Base-by-base conservation (phyloP, 345 rosid genomes). In the Gossypium sturtianum region DNA sequence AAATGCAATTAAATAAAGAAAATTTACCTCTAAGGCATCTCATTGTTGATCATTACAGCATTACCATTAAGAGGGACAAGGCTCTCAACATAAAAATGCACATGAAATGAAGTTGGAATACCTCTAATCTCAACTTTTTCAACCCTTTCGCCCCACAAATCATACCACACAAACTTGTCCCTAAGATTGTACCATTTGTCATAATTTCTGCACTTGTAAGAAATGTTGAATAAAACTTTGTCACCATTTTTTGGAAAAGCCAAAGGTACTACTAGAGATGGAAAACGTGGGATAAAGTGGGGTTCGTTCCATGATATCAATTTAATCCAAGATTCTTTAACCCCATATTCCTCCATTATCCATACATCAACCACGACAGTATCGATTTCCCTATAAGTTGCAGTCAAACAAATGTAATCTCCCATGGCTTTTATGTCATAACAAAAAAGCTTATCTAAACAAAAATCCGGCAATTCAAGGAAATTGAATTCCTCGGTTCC, bases 351-450 rank as follows among this genome's bases (percentile, higher is more conserved):
- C 29, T 70, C 27, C 73, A 70, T 51, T 2, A 52, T n/a, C 73
- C 60, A 23, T 8, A 70, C n/a, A 51, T 70, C 73, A 23, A 49
- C 60, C 12, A 22, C 56, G 25, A 12, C 25, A 44, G 13, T 29
- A 34, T 34, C 2, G 1, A 34, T 0, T 34, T 43, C 60, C 27
- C 16, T 29, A 22, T 66, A 22, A 34, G 70, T 78, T n/a, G 74
- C 67, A 52, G 74, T 44, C 61, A 80, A 47, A 71, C 82, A 82
- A 22, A 78, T 69, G 17, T 45, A 54, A 2, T 78, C 82, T 19
- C 62, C 86, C 74, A 82, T 43, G 15, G 22, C 77, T 4, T 77
- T 79, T 22, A 82, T 66, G 77, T 84, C 85, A 56, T 82, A 74
- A 64, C 75, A 73, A 15, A 54, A 75, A 5, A n/a, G 22, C 43